Conservation (phyloP, 2,329 filamentous ascomycete genomes). For the Ceratocystis papillata region DNA sequence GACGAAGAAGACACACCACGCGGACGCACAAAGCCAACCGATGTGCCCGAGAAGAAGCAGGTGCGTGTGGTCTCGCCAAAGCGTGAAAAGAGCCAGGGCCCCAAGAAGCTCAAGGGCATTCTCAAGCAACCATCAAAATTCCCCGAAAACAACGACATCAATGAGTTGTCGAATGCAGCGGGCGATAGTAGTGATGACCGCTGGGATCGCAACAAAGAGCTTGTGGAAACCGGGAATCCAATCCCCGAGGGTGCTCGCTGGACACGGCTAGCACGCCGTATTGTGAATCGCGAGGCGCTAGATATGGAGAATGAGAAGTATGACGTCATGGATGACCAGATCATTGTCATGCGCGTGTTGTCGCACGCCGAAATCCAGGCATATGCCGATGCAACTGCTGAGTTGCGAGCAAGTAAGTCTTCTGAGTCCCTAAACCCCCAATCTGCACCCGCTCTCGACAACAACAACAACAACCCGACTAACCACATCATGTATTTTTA, state of each 20-base stretch:
- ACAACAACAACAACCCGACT: too few species aligned
- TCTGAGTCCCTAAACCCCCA: not conserved
- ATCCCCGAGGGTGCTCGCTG: slow-evolving; percentile 72
- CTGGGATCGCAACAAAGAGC: slow-evolving; percentile 62
- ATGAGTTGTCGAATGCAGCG: slow-evolving; percentile 50
- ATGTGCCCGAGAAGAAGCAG: slow-evolving; percentile 28
- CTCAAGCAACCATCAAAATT: slow-evolving; percentile 74
- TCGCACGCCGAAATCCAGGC: slow-evolving; percentile 82
- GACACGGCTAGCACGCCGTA: slow-evolving; percentile 81
- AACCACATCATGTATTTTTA: too few species aligned
- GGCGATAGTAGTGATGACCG: slow-evolving; percentile 88
- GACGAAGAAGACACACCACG: not conserved
- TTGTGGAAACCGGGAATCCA: slow-evolving; percentile 38
- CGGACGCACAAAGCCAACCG: not conserved
- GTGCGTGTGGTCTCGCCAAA: slow-evolving; percentile 66
- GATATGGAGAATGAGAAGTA: slow-evolving; percentile 81
- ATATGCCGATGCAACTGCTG: slow-evolving; percentile 69
- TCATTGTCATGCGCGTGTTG: slow-evolving; percentile 82
- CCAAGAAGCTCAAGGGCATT: slow-evolving; percentile 69
- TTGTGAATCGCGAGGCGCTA: slow-evolving; percentile 82
- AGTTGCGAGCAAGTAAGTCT: slow-evolving; percentile 59
- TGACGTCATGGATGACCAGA: slow-evolving; percentile 84
- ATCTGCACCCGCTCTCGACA: not conserved
- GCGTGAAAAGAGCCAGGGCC: slow-evolving; percentile 45
- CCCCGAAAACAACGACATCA: slow-evolving; percentile 54